phyloP scores from a whole-genome alignment of 1,284 basidiomycete species.

The Marasmius oreades region DNA sequence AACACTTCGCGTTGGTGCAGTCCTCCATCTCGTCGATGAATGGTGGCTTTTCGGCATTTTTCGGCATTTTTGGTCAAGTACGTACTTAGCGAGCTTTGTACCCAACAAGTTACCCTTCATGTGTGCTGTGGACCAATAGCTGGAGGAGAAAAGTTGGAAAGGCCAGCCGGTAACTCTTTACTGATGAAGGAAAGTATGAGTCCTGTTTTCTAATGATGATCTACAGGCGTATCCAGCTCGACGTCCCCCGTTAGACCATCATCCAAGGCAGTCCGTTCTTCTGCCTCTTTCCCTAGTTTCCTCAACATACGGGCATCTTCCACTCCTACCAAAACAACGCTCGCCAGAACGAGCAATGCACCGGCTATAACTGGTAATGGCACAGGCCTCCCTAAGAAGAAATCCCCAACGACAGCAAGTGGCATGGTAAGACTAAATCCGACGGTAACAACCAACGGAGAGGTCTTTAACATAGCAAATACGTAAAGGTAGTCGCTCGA shows the following conservation, averaged over 20 bases:
- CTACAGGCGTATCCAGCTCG: conserved; percentile 2
- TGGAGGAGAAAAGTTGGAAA: too few species aligned
- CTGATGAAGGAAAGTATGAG: too few species aligned
- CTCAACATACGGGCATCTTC: conserved; percentile 40
- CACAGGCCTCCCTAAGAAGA: conserved; percentile 57
- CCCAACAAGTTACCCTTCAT: too few species aligned
- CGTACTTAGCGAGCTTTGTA: too few species aligned
- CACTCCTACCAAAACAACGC: conserved; percentile 65
- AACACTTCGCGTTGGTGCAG: too few species aligned
- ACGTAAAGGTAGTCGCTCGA: conserved; percentile 88
- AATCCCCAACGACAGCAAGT: conserved; percentile 80
- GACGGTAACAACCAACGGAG: conserved; percentile 89
- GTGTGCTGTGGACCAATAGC: too few species aligned
- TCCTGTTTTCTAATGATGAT: neutral
- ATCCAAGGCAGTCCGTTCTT: neutral
- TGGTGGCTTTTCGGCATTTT: too few species aligned
- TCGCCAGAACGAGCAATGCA: conserved; percentile 61
- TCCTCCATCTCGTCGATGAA: too few species aligned
- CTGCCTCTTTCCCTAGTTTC: neutral
- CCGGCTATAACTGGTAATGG: conserved; percentile 58
- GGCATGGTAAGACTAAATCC: conserved; percentile 96
- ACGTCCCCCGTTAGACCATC: conserved; percentile 2
- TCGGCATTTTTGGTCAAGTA: too few species aligned
- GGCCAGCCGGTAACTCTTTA: too few species aligned
- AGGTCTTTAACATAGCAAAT: conserved; percentile 95